Evolutionary conservation across 225 moss, liverwort and hornwort genomes (phyloP).

Genomic region (Sphagnum contortum): DNA sequence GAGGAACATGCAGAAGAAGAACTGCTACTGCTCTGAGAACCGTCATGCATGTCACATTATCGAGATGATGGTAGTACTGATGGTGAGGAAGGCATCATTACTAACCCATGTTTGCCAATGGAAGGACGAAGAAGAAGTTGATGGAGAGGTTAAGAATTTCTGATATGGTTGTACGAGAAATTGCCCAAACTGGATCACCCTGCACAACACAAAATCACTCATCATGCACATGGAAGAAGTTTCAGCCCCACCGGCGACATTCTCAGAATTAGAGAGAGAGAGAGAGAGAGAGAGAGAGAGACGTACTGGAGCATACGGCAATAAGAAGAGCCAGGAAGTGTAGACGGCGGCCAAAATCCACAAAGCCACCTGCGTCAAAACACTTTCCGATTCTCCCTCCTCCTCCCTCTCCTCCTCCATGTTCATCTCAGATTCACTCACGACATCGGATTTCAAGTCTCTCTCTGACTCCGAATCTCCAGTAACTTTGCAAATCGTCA

Average conservation of each 20-base stretch:
- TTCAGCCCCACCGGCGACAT: too few species aligned
- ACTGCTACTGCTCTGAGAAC: neutral
- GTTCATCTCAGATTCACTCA: constrained; percentile 1
- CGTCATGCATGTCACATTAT: too few species aligned
- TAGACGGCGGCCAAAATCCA: constrained; percentile 73
- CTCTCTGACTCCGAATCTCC: constrained; percentile 15
- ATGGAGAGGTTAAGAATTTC: constrained; percentile 65
- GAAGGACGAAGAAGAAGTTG: constrained; percentile 89
- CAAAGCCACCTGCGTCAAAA: constrained; percentile 39
- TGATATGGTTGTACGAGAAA: constrained; percentile 57
- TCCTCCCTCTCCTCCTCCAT: constrained; percentile 1
- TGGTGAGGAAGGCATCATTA: neutral
- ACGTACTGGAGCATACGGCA: constrained; percentile 80
- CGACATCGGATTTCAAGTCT: neutral
- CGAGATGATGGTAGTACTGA: too few species aligned
- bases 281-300: neutral
- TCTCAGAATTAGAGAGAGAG: neutral
- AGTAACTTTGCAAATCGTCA: constrained; percentile 19
- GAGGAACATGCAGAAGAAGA: constrained; percentile 44
- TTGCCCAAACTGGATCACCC: constrained; percentile 99
- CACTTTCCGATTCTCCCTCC: constrained; percentile 10
- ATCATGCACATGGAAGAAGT: neutral
- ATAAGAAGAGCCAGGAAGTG: constrained; percentile 67
- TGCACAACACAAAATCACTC: constrained; percentile 13
- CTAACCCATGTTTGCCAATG: constrained; percentile 67